Conservation (phyloP, 139 green algal species). For the Chlamydomonas sp. region DNA sequence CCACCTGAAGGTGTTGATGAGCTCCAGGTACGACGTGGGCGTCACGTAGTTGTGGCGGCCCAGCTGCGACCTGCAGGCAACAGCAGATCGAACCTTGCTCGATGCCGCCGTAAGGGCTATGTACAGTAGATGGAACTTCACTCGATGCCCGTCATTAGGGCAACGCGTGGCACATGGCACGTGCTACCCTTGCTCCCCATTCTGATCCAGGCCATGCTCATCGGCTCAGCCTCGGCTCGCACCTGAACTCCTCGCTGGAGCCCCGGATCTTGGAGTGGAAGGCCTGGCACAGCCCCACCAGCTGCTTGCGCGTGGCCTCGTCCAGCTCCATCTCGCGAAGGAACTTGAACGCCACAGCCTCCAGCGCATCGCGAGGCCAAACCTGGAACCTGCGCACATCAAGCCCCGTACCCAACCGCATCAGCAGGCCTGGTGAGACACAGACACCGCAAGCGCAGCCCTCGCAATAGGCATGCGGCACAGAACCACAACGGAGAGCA, state of each 20-base stretch:
- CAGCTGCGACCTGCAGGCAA: slow-evolving; percentile 37
- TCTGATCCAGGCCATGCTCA: too few species aligned
- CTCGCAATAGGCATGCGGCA: too few species aligned
- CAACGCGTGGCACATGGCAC: too few species aligned
- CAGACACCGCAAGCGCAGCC: too few species aligned
- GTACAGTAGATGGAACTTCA: too few species aligned
- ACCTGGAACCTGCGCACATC: slow-evolving; percentile 47
- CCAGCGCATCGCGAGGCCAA: slow-evolving; percentile 74
- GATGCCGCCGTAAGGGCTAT: not conserved
- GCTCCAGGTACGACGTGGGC: slow-evolving; percentile 84
- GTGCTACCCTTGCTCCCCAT: too few species aligned
- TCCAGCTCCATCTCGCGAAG: slow-evolving; percentile 73
- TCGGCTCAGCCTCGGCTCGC: not conserved
- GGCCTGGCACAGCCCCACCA: slow-evolving; percentile 66
- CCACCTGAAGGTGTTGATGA: slow-evolving; percentile 73
- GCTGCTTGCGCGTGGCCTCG: slow-evolving; percentile 47
- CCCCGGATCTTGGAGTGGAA: slow-evolving; percentile 60
- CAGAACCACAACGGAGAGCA: too few species aligned
- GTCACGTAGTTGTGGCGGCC: slow-evolving; percentile 84
- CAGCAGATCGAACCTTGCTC: not conserved
- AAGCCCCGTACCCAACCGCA: not conserved
- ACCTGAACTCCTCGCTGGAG: slow-evolving; percentile 56
- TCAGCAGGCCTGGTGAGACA: too few species aligned
- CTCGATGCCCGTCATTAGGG: too few species aligned
- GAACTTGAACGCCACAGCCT: slow-evolving; percentile 81